phyloP scores from a whole-genome alignment of 345 rosid genomes.

The Hibiscus mutabilis region DNA sequence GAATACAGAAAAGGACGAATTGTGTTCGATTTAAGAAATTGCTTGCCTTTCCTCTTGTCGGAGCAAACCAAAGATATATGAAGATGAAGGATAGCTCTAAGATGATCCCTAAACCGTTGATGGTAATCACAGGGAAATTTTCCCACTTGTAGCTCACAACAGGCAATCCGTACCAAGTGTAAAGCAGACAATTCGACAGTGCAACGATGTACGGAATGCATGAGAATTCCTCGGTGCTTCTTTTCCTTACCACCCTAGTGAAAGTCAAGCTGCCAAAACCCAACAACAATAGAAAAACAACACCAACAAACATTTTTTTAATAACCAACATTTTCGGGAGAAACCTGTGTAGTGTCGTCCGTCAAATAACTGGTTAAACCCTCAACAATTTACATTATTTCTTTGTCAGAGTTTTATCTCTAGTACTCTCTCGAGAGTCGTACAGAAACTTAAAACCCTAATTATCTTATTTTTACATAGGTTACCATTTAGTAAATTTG shows the following conservation, averaged over 20 bases:
- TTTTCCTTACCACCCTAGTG: conserved; percentile 55
- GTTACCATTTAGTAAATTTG: too few relatives aligned
- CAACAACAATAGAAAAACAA: too few relatives aligned
- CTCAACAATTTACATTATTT: too few relatives aligned
- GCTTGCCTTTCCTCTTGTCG: conserved; percentile 24
- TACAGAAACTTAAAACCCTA: too few relatives aligned
- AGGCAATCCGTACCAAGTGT: conserved; percentile 84
- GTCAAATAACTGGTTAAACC: too few relatives aligned
- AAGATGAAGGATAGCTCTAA: conserved; percentile 57
- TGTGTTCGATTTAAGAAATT: neutral
- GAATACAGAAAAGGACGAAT: too few relatives aligned
- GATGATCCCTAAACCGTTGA: conserved; percentile 70
- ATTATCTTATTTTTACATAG: too few relatives aligned
- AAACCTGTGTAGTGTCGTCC: too few relatives aligned
- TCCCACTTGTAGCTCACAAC: conserved; percentile 78
- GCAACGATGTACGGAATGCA: conserved; percentile 68
- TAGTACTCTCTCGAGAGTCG: too few relatives aligned
- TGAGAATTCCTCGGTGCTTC: conserved; percentile 70
- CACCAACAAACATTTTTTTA: too few relatives aligned
- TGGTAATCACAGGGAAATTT: conserved; percentile 62
- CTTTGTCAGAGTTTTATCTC: too few relatives aligned
- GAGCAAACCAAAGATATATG: conserved; percentile 49
- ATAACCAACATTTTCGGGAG: too few relatives aligned
- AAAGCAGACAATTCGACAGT: conserved; percentile 60
- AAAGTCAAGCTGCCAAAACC: conserved; percentile 77